These are phyloP conservation scores for Dalbergia cultrata DNA, from an alignment of 306 rosid species.

Conservation along the genomic window DNA sequence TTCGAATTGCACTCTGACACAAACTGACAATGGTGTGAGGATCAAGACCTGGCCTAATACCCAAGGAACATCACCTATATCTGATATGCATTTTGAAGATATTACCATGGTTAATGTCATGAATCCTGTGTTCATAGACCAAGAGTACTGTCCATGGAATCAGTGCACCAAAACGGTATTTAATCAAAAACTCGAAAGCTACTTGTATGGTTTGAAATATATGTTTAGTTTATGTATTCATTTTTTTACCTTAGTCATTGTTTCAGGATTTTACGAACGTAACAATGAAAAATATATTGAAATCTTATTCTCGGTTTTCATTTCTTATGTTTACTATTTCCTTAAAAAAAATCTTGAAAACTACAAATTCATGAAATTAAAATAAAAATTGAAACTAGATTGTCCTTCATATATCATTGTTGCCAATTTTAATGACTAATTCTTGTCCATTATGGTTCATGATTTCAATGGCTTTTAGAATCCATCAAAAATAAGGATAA, in stretches of 20 bases:
- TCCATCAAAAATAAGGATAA: conserved; percentile 30
- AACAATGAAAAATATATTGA: too few species aligned
- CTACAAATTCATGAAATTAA: too few species aligned
- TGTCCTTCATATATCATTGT: too few species aligned
- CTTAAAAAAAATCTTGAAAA: too few species aligned
- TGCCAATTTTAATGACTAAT: neutral
- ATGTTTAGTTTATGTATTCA: too few species aligned
- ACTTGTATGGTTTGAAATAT: too few species aligned
- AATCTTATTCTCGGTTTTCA: too few species aligned
- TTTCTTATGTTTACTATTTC: too few species aligned
- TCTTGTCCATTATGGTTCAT: neutral
- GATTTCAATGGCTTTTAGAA: conserved; percentile 1
- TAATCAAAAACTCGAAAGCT: neutral
- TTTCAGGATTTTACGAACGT: too few species aligned
- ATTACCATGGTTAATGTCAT: conserved; percentile 6
- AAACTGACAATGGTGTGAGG: conserved; percentile 14
- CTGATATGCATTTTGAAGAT: conserved; percentile 34
- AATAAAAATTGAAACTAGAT: too few species aligned
- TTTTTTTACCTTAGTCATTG: too few species aligned
- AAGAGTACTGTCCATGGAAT: conserved; percentile 40
- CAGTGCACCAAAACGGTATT: conserved; percentile 20
- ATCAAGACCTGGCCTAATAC: conserved; percentile 18
- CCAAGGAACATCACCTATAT: neutral
- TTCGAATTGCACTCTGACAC: conserved; percentile 4
- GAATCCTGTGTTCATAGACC: conserved; percentile 29